Conservation (phyloP, 352 stramenopile species). For the Pythium sp. region DNA sequence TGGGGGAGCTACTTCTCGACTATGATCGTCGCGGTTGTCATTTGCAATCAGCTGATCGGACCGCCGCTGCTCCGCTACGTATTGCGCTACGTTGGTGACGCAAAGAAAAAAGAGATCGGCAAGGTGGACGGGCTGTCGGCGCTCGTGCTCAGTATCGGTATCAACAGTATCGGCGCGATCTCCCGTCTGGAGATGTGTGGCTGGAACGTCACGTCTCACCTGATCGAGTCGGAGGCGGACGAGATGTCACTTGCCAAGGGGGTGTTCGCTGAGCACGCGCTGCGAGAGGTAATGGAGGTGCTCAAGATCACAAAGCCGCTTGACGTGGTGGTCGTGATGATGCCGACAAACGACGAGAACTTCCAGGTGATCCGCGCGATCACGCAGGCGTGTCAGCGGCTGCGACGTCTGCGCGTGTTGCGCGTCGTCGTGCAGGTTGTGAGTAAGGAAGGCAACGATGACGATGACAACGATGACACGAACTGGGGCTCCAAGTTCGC, state of each 20-base stretch:
- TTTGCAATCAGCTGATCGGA: conserved; percentile 66
- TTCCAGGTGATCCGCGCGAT: conserved; percentile 52
- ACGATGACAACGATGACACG: conserved; percentile 17
- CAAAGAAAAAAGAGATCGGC: conserved; percentile 52
- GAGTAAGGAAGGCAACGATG: conserved; percentile 10
- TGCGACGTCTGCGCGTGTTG: conserved; percentile 44
- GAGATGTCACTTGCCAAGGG: conserved; percentile 20
- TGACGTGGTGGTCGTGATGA: conserved; percentile 61
- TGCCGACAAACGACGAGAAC: conserved; percentile 54
- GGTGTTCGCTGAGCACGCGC: conserved; percentile 17
- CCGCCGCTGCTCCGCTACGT: conserved; percentile 59
- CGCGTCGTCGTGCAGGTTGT: conserved; percentile 58
- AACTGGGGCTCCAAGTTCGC: conserved; percentile 46
- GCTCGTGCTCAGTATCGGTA: conserved; percentile 29
- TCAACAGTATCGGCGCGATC: conserved; percentile 36
- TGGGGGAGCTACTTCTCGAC: conserved; percentile 74
- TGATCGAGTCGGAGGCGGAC: conserved; percentile 31
- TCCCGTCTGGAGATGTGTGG: conserved; percentile 54
- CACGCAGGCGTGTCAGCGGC: conserved; percentile 41
- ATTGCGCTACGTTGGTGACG: conserved; percentile 48
- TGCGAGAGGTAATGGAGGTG: conserved; percentile 27
- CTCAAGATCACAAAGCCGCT: conserved; percentile 37
- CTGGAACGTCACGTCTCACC: conserved; percentile 50
- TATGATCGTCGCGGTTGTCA: conserved; percentile 71
- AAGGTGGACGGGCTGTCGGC: conserved; percentile 55